A percentile compares a stretch with the other conserved stretches of the same genome.
Conservation (phyloP, 192 early-diverging fungal species). For the Helicostylum pulchrum region DNA sequence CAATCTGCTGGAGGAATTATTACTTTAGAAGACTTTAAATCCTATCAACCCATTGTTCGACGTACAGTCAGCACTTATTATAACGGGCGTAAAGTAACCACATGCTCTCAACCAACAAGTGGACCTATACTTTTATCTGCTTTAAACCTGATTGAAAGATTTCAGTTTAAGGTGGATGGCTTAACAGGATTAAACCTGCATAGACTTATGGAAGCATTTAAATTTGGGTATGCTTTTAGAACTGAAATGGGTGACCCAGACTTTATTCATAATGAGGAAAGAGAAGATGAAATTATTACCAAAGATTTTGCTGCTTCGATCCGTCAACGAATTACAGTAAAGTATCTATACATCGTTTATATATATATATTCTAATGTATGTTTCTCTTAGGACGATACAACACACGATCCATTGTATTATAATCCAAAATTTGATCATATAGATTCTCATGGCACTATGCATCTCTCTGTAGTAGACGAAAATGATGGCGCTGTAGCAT, state of each 20-base stretch:
- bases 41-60: conserved; percentile 61
- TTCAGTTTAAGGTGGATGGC: conserved; percentile 58
- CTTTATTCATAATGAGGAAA: conserved; percentile 58
- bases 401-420: conserved; percentile 77
- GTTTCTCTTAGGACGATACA: conserved; percentile 13
- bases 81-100: conserved; percentile 73
- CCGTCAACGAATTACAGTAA: conserved; percentile 70
- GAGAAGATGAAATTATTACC: conserved; percentile 60
- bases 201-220: conserved; percentile 83
- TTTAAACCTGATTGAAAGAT: conserved; percentile 87
- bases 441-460: conserved; percentile 86
- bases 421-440: conserved; percentile 71
- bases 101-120: conserved; percentile 72
- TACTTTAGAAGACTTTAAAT: conserved; percentile 67
- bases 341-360: not conserved
- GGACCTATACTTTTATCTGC: conserved; percentile 74
- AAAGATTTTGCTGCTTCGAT: conserved; percentile 66
- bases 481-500: conserved; percentile 72
- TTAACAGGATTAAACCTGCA: conserved; percentile 69
- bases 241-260: conserved; percentile 81
- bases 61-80: conserved; percentile 67
- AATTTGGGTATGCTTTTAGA: conserved; percentile 81
- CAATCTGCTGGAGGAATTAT: conserved; percentile 71
- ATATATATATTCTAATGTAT: not conserved
- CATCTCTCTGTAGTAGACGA: conserved; percentile 81